phyloP scores from a whole-genome alignment of 129 eudicot species.

The Arctium lappa region DNA sequence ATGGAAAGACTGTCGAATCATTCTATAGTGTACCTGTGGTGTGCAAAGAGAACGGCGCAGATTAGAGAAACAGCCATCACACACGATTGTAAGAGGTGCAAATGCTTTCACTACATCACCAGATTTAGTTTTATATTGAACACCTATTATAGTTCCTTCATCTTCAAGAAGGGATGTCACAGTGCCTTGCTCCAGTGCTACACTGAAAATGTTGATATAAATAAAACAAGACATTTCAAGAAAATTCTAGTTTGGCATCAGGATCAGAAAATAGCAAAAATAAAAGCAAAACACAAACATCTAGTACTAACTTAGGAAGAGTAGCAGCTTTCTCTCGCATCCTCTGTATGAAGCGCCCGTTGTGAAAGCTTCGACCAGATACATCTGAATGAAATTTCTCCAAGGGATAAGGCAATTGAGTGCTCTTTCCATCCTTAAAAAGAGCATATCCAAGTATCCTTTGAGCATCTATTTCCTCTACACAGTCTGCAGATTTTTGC shows the following conservation, averaged over 20 bases:
- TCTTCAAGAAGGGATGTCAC: conserved; percentile 58
- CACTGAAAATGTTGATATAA: conserved; percentile 33
- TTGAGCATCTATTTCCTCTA: conserved; percentile 66
- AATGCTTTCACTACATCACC: conserved; percentile 46
- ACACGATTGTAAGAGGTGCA: conserved; percentile 68
- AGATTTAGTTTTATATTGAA: conserved; percentile 52
- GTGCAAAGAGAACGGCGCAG: conserved; percentile 59
- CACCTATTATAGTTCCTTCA: conserved; percentile 49
- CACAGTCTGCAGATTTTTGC: conserved; percentile 51
- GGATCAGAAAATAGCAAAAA: background rate
- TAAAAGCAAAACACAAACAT: background rate
- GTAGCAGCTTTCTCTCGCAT: conserved; percentile 66
- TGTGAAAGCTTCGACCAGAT: conserved; percentile 69
- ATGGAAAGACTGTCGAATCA: background rate
- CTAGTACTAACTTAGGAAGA: conserved; percentile 45
- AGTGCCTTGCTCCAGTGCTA: conserved; percentile 54
- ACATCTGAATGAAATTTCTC: conserved; percentile 54
- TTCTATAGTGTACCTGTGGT: conserved; percentile 35
- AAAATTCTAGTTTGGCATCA: background rate
- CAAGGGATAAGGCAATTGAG: conserved; percentile 47
- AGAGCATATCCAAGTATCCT: conserved; percentile 54
- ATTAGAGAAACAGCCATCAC: conserved; percentile 62
- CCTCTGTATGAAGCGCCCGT: conserved; percentile 60
- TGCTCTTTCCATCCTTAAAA: conserved; percentile 54
- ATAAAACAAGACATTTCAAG: background rate